Base-by-base conservation (phyloP, 805 yeast genomes). In the Saturnispora saitoi region DNA sequence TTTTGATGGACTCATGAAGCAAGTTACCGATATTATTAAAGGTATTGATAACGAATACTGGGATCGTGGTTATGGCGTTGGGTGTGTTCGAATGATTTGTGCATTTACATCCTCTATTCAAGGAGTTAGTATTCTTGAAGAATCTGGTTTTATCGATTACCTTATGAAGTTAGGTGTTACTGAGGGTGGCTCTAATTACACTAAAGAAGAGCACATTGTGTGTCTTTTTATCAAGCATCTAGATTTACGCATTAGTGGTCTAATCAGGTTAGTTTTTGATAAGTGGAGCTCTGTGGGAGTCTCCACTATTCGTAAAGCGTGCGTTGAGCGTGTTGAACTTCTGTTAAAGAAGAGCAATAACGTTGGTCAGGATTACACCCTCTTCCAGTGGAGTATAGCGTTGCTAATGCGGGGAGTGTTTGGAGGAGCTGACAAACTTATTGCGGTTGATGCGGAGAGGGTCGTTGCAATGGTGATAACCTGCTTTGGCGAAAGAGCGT, bases 61-160 rank as follows among this genome's bases (percentile, higher is more conserved):
- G 28, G 22, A 37, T 22, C n/a, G 26, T 14, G 41, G 26, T 7
- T 37, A 37, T 22, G 41, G 19, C 4, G 9, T 24, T 12, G 29
- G 41, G 9, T 12, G 26, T 37, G 12, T 20, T 37, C 24, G 19
- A 37, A 24, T 37, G 26, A 37, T 20, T 20, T 12, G 41, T n/a
- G 14, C 19, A 4, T 20, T 22, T 12, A 37, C 26, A 37, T 14
- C 17, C 14, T 12, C 11, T 37, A 20, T 37, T 12, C 29, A 37
- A 24, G 38, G 38, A 17, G 11, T 34, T n/a, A 34, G 11, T 17
- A 34, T 34, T 17, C 17, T 34, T 34, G 84, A 80, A 45, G 80
- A 85, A 52, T 86, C 95, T 93, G 84, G 89, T 56, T 74, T 91
- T 51, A 86, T 87, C 65, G 89, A 83, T 49, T 80, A 86, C 65